Conservation (phyloP, 2,329 filamentous ascomycete species). For the Scytalidium sp. region DNA sequence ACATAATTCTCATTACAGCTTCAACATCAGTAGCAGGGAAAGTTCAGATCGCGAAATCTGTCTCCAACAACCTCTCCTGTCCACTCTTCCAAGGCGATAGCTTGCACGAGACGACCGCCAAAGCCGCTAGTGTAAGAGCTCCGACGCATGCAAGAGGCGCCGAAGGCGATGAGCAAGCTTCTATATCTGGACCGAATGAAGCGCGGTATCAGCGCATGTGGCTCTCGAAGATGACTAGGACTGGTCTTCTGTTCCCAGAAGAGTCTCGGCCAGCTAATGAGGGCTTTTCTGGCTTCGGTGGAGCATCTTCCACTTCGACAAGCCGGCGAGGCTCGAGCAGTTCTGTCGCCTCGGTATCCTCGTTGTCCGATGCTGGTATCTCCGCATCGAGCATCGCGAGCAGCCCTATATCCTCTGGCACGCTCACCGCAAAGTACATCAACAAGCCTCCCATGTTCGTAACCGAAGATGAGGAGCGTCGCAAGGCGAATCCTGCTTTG, state of each 20-base stretch:
- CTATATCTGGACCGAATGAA: conserved; percentile 15
- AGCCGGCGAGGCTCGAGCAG: conserved; percentile 22
- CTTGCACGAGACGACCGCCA: conserved; percentile 27
- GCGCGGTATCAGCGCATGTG: conserved; percentile 29
- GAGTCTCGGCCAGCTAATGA: conserved; percentile 27
- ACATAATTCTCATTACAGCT: conserved; percentile 25
- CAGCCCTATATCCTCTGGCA: conserved; percentile 1
- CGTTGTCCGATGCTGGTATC: conserved; percentile 1
- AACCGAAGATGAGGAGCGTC: conserved; percentile 16
- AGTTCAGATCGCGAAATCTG: conserved; percentile 24
- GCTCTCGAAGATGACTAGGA: conserved; percentile 30
- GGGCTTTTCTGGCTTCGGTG: conserved; percentile 29
- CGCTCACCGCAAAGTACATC: conserved; percentile 3
- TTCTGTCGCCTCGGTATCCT: conserved; percentile 14
- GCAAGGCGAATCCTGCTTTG: conserved; percentile 22
- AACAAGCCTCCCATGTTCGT: conserved; percentile 12
- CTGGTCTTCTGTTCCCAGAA: conserved; percentile 28
- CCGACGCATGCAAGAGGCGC: neutral
- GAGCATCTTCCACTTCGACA: conserved; percentile 19
- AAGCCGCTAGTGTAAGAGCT: conserved; percentile 22
- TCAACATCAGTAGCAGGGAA: conserved; percentile 26
- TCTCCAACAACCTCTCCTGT: conserved; percentile 23
- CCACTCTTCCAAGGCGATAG: conserved; percentile 28
- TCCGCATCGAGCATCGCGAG: conserved; percentile 2
- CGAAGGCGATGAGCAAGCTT: too few relatives aligned